Evolutionary conservation across 352 stramenopile species (phyloP), one percentile per base, ranked within the genome.

Genomic region (Discostella stelligera): DNA sequence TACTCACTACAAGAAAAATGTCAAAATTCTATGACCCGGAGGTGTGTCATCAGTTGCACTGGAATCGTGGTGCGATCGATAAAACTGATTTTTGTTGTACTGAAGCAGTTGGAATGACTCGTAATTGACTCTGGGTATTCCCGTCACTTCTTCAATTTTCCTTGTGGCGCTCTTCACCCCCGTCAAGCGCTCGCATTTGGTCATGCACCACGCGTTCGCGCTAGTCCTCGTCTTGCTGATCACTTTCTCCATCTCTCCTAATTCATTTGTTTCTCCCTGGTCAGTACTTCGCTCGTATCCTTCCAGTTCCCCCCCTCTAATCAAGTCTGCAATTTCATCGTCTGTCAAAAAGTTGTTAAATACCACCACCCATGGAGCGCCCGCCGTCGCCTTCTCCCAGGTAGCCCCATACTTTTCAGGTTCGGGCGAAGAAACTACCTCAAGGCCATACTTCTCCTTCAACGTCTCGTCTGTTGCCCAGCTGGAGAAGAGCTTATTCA

Each of bases 51-150:
- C 73, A 3, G 14, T 79, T 52, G 9, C 9, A 30, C 58, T 73
- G 52, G 65, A 79, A 74, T 89, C 82, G 46, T 89, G 89, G 70
- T 94, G 89, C 6, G 62, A 71, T 61, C 74, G 72, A 83, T 94
- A 94, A 44, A 85, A 92, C 71, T 94, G 86, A 75, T 88, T 80
- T 1, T 66, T 21, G 16, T 75, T 50, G 63, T 94, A 94, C 11
- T 84, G 25, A 18, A 94, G 62, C 1, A 93, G 58, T 69, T 94
- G 87, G 63, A 93, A 91, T 14, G 78, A 89, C 66, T 94, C 87
- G 49, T 90, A 93, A 66, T 94, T 89, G 14, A 74, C 64, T 55
- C 46, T n/a, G 16, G 88, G 85, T n/a, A 94, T 79, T 6, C 68
- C 55, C 21, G 89, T 94, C 4, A 93, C 73, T 27, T 80, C 56